phyloP scores from a whole-genome alignment of 768 basidiomycete species.

The Trichaptum fuscoviolaceum region DNA sequence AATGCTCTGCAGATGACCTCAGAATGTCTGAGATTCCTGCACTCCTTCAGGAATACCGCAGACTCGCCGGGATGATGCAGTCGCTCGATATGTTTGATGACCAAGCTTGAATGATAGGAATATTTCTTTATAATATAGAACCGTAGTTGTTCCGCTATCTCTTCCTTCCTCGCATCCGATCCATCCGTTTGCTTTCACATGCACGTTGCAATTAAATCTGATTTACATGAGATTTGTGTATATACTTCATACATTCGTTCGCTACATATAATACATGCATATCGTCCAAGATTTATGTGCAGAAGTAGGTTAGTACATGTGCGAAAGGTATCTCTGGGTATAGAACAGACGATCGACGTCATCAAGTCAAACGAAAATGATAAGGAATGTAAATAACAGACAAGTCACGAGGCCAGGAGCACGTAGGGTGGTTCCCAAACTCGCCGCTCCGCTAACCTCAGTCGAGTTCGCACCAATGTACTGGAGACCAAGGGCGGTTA shows the following conservation, averaged over 20 bases:
- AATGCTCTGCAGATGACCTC: slow-evolving; percentile 71
- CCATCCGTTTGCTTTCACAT: not conserved
- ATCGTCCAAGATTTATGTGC: not conserved
- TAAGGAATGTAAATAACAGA: not conserved
- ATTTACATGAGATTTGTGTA: not conserved
- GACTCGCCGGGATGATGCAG: slow-evolving; percentile 66
- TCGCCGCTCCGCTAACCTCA: not conserved
- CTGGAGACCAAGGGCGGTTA: slow-evolving; percentile 44
- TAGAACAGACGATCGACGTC: not conserved
- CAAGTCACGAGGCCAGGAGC: not conserved
- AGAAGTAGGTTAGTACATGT: not conserved
- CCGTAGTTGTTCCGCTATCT: not conserved
- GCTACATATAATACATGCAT: not conserved
- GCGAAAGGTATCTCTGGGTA: not conserved
- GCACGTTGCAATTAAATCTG: not conserved
- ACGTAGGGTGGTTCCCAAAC: not conserved
- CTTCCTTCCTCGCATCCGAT: not conserved
- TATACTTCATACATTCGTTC: not conserved
- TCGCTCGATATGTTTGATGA: slow-evolving; percentile 52
- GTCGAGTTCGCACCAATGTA: slow-evolving; percentile 31
- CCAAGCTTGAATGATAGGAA: not conserved
- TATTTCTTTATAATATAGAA: not conserved
- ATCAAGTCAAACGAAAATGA: not conserved
- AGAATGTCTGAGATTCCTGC: slow-evolving; percentile 75
- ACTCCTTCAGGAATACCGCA: slow-evolving; percentile 75